Evolutionary conservation across 148 eudicot genomes (phyloP), one percentile per base, ranked within the genome.

Genomic region (Rheum nobile): DNA sequence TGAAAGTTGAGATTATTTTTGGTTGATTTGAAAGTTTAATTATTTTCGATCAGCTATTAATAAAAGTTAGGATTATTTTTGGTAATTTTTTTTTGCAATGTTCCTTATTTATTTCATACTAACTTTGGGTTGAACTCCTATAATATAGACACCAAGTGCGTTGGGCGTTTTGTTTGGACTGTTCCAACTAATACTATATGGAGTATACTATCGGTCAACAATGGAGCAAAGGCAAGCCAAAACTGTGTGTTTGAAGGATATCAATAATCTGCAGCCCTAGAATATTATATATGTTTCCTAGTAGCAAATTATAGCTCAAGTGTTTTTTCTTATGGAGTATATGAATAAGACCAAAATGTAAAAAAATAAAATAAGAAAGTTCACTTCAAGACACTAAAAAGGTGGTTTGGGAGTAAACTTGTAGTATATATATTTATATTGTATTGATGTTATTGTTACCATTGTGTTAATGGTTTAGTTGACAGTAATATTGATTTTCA

Each of bases 101-200:
- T 55, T 55, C 4, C 0, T 7, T 21, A 19, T 19, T 55, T 55
- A 26, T 28, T 28, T 1, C 16, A 10, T 37, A 67, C 21, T 67
- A 67, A 67, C 42, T 67, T 61, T 14, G 52, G 52, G 3, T 52
- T 52, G 22, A 48, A 17, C 17, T 59, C 6, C 26, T 28, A 4
- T 12, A 13, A 14, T 13, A 28, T n/a, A 72, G 75, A 14, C 75
- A 26, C 59, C 75, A 47, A 72, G 39, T 72, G 59, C 16, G 6
- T 3, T 72, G 39, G 75, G 75, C 1, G 59, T 47, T 8, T 34
- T 72, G 39, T 28, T 31, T n/a, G 75, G 75, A 12, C 21, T 47
- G 59, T 38, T 9, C 24, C 75, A 72, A 43, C 59, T 72, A 19
- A 72, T 72, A 44, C 21, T 72, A 19, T 72, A 72, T 47, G 75